Evolutionary conservation across 2,329 filamentous ascomycete genomes (phyloP).

Genomic region (Neocatenulostroma microsporum): DNA sequence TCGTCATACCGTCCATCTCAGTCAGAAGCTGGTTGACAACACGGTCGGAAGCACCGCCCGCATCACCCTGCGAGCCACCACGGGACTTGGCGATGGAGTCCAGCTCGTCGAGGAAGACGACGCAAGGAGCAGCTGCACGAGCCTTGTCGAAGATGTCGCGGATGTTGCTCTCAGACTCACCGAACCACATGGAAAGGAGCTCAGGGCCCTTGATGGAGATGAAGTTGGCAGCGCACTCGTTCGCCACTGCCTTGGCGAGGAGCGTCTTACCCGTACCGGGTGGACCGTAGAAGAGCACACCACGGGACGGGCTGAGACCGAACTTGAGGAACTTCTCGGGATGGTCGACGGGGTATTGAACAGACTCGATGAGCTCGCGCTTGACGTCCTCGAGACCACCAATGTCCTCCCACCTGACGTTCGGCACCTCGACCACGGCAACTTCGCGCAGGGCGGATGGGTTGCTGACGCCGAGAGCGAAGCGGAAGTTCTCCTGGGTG

Average conservation of each 20-base stretch:
- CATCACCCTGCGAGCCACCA: conserved; percentile 92
- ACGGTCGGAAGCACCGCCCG: conserved; percentile 96
- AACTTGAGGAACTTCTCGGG: conserved; percentile 99
- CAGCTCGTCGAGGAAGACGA: conserved; percentile 97
- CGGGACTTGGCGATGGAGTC: conserved; percentile 99
- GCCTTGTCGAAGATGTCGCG: conserved; percentile 99
- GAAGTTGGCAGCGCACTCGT: conserved; percentile 99
- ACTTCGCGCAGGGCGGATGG: conserved; percentile 97
- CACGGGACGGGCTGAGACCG: conserved; percentile 90
- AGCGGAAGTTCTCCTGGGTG: conserved; percentile 99
- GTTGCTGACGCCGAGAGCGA: conserved; percentile 95
- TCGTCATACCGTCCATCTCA: conserved; percentile 99
- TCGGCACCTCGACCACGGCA: conserved; percentile 97
- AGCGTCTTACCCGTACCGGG: conserved; percentile 99
- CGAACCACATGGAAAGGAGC: conserved; percentile 99
- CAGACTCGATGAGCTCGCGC: conserved; percentile 97
- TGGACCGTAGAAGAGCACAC: conserved; percentile 97
- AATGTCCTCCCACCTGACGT: conserved; percentile 99
- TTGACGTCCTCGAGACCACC: conserved; percentile 98
- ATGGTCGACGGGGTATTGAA: conserved; percentile 98
- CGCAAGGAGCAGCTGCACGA: conserved; percentile 91
- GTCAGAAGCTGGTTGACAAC: conserved; percentile 99
- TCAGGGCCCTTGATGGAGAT: conserved; percentile 99
- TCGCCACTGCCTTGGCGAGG: conserved; percentile 98
- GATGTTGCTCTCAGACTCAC: conserved; percentile 99